Percentiles rank a stretch among this genome's conserved stretches.
Conservation (phyloP, 768 basidiomycete genomes). For the Suillus spraguei region DNA sequence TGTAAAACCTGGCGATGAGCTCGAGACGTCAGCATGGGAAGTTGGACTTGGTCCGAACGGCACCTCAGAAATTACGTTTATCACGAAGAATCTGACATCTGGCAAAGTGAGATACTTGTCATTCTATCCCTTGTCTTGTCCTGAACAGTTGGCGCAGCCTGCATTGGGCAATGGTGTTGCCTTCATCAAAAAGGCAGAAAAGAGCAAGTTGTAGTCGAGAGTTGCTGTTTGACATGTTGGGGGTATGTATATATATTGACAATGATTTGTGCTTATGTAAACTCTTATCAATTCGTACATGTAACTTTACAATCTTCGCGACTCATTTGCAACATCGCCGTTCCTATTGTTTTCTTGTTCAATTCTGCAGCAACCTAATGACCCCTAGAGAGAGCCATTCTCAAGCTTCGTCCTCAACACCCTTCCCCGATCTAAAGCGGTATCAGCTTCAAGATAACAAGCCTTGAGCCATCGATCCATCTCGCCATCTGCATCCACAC, state of each 20-base stretch:
- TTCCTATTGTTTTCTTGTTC: not conserved
- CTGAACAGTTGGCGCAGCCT: constrained; percentile 32
- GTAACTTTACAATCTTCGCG: not conserved
- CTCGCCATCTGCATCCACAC: constrained; percentile 41
- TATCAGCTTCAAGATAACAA: constrained; percentile 73
- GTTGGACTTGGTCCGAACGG: constrained; percentile 65
- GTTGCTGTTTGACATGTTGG: not conserved
- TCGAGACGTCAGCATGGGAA: constrained; percentile 82
- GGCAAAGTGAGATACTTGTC: constrained; percentile 50
- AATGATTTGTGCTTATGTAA: not conserved
- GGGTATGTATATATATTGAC: not conserved
- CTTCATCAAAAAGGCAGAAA: constrained; percentile 55
- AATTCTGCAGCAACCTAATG: not conserved
- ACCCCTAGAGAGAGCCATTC: no score
- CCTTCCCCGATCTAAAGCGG: constrained; percentile 61
- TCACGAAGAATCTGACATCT: constrained; percentile 58
- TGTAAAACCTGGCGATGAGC: constrained; percentile 78
- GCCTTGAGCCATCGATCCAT: constrained; percentile 89
- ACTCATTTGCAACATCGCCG: not conserved
- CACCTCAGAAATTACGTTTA: constrained; percentile 59
- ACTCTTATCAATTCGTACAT: not conserved
- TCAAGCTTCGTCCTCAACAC: constrained; percentile 41
- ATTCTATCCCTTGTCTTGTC: constrained; percentile 7
- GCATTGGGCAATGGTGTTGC: constrained; percentile 66
- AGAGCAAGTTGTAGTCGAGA: constrained; percentile 41